Base-by-base conservation (phyloP, 2,329 filamentous ascomycete species). In the Ophiostoma montium region DNA sequence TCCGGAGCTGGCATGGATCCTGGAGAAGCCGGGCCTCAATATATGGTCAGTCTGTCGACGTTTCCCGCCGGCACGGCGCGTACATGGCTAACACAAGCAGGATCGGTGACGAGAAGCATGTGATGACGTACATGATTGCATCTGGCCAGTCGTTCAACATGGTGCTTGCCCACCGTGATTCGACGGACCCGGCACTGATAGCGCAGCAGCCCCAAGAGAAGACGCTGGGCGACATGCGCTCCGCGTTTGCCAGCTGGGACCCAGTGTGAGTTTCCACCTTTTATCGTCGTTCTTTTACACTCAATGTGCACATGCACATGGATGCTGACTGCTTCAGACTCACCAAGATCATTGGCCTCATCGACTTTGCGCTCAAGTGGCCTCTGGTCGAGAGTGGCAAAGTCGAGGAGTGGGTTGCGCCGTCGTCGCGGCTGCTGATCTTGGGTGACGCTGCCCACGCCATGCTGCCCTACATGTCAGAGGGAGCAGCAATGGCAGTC, bases 401-500 rank as follows among this genome's bases (percentile, higher is more conserved):
- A 8, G 15, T 41, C 3, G 35, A 47, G 9, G 6, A 18, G 13
- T 47, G 46, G 47, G 67, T 46, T n/a, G 58, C 56, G 10, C 57
- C 58, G n/a, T 46, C 52, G 3, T 33, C 23, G 10, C 41, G 55
- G 13, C 35, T 58, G 30, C 54, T 59, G 16, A 55, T 59, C 43
- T 70, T 67, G 61, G 46, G 46, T 16, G 46, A 47, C 27, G 46
- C 46, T 3, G 46, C 46, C 69, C 70, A 74, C 55, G 64, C 69
- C 3, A 70, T 71, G 56, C 61, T 73, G 6, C 70, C 70, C 0
- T 49, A 69, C 68, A 1, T 67, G 65, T 7, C 67, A 66, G 67
- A 71, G 54, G 70, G 71, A 9, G 70, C 67, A 0, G 68, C 66
- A 15, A 68, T 71, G 56, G 67, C 68, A 0, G 68, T 74, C 58